phyloP scores from a whole-genome alignment of 306 rosid genomes.

The Pterocarpus macrocarpus region DNA sequence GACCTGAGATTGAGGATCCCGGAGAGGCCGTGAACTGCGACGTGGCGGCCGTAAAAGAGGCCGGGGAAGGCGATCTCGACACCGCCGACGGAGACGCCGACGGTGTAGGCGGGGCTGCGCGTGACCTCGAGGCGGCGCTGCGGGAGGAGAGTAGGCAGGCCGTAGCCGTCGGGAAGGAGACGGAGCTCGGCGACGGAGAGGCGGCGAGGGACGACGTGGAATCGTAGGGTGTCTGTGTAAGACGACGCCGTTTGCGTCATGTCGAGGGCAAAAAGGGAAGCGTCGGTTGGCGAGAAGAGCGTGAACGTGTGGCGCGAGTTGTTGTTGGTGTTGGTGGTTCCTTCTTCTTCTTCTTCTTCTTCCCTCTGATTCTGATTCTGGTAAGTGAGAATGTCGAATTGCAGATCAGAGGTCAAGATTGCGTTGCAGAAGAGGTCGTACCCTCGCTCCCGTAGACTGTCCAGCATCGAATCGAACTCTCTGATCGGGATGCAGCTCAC shows the following conservation, averaged over 20 bases:
- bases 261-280: constrained; percentile 70
- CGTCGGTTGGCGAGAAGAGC: constrained; percentile 71
- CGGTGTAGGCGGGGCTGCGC: background rate
- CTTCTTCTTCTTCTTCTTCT: background rate
- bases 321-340: background rate
- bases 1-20: constrained; percentile 46
- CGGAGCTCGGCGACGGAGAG: constrained; percentile 61
- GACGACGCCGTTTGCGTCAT: constrained; percentile 64
- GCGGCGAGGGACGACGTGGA: constrained; percentile 71
- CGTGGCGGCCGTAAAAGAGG: constrained; percentile 44
- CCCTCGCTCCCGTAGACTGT: constrained; percentile 60
- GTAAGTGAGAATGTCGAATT: constrained; percentile 42
- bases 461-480: constrained; percentile 63
- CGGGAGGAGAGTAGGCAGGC: constrained; percentile 64
- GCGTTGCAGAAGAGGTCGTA: constrained; percentile 77
- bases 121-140: constrained; percentile 8
- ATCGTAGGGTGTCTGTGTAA: constrained; percentile 65
- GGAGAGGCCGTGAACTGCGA: constrained; percentile 55
- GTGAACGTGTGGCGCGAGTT: constrained; percentile 49
- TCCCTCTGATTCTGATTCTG: background rate
- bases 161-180: constrained; percentile 50
- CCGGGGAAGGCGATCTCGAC: constrained; percentile 49
- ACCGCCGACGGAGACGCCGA: constrained; percentile 47
- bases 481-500: constrained; percentile 41
- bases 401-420: constrained; percentile 71